Base-by-base conservation (phyloP, 2,329 filamentous ascomycete genomes). In the Leptographium radiaticola region DNA sequence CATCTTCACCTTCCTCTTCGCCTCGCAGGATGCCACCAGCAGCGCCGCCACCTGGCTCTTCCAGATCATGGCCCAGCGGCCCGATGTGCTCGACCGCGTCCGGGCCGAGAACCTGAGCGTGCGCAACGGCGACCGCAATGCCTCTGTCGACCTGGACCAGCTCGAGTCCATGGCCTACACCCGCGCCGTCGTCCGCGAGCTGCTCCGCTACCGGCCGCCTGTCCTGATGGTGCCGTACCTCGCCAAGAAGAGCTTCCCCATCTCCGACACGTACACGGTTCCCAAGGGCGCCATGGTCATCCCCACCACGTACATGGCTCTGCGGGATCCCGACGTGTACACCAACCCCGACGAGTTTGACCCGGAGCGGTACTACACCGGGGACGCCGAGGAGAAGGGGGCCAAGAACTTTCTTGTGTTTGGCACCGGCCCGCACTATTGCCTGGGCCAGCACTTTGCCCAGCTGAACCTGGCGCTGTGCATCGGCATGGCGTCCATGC, bases 371-470 rank as follows among this genome's bases (percentile, higher is more conserved):
- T 97, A 93, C 81, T 91, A 91, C 68, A 80, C 79, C 2, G 93
- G 91, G 56, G 86, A 90, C 62, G 93, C 91, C 13, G 90, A 95
- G 69, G 81, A 86, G 68, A 86, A 83, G 72, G 81, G 82, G 40
- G 74, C 84, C 66, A 97, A 96, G 84, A 98, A 97, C 75, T 97
- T 84, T 76, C 78, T 98, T 51, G 90, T 97, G 18, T 97, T 98
- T 63, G 93, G 93, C 63, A 90, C 87, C 18, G 93, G 93, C 9
- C 88, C 93, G 62, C 93, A 97, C 72, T 95, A 97, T 75, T 98
- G 93, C 69, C 77, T 97, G 39, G 93, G 91, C 52, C 91, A 97
- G 73, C 84, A 84, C 46, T 98, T 96, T 65, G 93, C 89, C 10
- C 84, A 88, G 68, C 75, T 89, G 57, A 95, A 95, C 70, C 73